Evolutionary conservation across 441 rosid genomes (phyloP).

Genomic region (Monsonia emarginata): DNA sequence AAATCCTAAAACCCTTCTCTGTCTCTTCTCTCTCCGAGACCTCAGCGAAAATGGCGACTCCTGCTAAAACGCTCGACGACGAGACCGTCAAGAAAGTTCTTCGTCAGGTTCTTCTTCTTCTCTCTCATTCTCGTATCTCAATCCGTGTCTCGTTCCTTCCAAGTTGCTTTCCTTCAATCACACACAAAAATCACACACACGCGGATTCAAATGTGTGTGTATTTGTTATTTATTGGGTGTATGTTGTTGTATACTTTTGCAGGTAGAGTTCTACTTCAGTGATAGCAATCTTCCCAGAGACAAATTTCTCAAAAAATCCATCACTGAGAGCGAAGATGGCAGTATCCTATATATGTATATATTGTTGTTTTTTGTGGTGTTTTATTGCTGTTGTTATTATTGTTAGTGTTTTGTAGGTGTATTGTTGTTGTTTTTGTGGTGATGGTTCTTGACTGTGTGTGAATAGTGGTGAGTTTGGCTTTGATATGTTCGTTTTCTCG

Average conservation of each 20-base stretch:
- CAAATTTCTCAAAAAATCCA: conserved; percentile 46
- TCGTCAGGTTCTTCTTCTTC: conserved; percentile 48
- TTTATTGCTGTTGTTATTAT: background rate
- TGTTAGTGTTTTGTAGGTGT: background rate
- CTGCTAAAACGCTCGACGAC: conserved; percentile 46
- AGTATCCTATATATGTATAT: conserved; percentile 37
- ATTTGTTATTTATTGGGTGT: background rate
- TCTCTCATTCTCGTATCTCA: conserved; percentile 8
- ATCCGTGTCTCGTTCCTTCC: background rate
- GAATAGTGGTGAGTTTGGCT: conserved; percentile 39
- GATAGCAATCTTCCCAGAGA: conserved; percentile 82
- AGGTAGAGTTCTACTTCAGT: conserved; percentile 89
- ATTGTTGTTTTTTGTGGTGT: background rate
- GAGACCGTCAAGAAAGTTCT: conserved; percentile 54
- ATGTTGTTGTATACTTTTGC: conserved; percentile 7
- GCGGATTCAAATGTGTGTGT: background rate
- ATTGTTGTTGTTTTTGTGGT: background rate
- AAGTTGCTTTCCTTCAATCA: background rate
- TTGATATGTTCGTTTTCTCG: conserved; percentile 47
- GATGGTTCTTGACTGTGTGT: background rate
- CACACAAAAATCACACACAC: background rate
- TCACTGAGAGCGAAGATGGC: conserved; percentile 56
- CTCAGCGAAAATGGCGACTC: conserved; percentile 43
- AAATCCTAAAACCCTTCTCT: conserved; percentile 3
- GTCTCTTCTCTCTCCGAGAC: conserved; percentile 1